Evolutionary conservation across 345 rosid species (phyloP).

Genomic region (Salix koriyanagi): DNA sequence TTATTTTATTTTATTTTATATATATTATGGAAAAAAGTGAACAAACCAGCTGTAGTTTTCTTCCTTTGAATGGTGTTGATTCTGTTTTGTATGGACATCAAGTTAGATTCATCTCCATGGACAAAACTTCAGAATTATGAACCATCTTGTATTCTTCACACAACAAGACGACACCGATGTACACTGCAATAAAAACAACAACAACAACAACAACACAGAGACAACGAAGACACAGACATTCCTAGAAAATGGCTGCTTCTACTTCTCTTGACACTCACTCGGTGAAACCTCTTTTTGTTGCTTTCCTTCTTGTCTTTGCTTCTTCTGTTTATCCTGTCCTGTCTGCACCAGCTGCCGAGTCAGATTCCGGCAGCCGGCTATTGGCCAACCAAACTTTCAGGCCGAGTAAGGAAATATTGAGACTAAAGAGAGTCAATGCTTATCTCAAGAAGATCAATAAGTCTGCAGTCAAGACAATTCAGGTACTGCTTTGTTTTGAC

Average conservation of each 20-base stretch:
- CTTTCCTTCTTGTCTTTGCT: conserved; percentile 36
- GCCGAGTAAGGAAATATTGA: conserved; percentile 10
- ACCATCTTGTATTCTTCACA: conserved; percentile 15
- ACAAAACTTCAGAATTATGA: conserved; percentile 25
- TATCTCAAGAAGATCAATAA: conserved; percentile 32
- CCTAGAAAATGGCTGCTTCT: conserved; percentile 55
- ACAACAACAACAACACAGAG: conserved; percentile 30
- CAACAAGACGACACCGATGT: conserved; percentile 53
- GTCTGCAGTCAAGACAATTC: conserved; percentile 32
- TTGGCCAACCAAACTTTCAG: conserved; percentile 25
- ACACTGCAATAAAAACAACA: conserved; percentile 32
- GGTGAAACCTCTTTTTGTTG: conserved; percentile 44
- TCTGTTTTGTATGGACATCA: conserved; percentile 47
- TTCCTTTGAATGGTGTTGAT: conserved; percentile 4
- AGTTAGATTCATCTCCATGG: conserved; percentile 34
- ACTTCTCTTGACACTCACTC: conserved; percentile 19
- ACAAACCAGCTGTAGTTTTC: conserved; percentile 11
- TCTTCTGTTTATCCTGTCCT: conserved; percentile 33
- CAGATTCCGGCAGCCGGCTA: conserved; percentile 40
- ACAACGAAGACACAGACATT: conserved; percentile 41
- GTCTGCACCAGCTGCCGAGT: conserved; percentile 26
- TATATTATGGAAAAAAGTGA: conserved; percentile 24
- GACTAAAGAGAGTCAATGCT: conserved; percentile 21
- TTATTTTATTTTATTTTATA: conserved; percentile 6
- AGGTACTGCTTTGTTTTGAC: conserved; percentile 7